Percentiles rank a stretch among this genome's conserved stretches.
These are phyloP conservation scores for Verticillium isaacii DNA, from an alignment of 2,329 filamentous ascomycete genomes.

Conservation along the genomic window DNA sequence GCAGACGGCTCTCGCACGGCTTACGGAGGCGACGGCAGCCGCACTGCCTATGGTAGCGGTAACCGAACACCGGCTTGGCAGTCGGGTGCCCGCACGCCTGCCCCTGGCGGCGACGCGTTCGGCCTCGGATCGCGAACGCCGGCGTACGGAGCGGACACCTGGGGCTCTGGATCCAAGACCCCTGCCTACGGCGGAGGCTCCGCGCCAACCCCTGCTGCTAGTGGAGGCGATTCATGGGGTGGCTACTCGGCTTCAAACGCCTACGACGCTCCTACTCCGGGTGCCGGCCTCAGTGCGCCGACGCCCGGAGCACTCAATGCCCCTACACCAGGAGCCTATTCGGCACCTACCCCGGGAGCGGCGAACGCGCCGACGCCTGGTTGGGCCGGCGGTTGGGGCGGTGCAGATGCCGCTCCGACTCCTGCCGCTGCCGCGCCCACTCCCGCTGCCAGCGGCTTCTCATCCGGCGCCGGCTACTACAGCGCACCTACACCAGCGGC, in stretches of 20 bases:
- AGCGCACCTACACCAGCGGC: conserved; percentile 63
- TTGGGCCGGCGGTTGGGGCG: conserved; percentile 52
- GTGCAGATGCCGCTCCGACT: conserved; percentile 60
- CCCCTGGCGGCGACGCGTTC: conserved; percentile 43
- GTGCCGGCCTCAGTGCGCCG: conserved; percentile 52
- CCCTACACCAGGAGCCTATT: conserved; percentile 65
- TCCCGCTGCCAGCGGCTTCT: conserved; percentile 56
- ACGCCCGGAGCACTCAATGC: conserved; percentile 61
- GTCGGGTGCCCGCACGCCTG: conserved; percentile 69
- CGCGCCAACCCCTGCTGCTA: conserved; percentile 54
- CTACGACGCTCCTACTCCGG: conserved; percentile 69
- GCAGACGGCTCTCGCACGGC: conserved; percentile 62
- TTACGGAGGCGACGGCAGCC: conserved; percentile 68
- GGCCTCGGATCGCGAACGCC: conserved; percentile 65
- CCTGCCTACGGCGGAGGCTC: conserved; percentile 61
- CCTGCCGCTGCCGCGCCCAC: conserved; percentile 64
- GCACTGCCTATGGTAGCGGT: conserved; percentile 72
- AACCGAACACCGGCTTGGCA: conserved; percentile 74
- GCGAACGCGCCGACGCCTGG: conserved; percentile 64
- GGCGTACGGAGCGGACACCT: conserved; percentile 58
- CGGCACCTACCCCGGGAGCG: conserved; percentile 59
- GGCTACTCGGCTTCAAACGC: conserved; percentile 44
- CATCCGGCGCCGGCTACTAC: conserved; percentile 43
- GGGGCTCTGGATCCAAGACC: conserved; percentile 69
- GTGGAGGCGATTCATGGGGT: conserved; percentile 55